phyloP scores from a whole-genome alignment of 306 rosid species.

The Cicer pinnatifidum region DNA sequence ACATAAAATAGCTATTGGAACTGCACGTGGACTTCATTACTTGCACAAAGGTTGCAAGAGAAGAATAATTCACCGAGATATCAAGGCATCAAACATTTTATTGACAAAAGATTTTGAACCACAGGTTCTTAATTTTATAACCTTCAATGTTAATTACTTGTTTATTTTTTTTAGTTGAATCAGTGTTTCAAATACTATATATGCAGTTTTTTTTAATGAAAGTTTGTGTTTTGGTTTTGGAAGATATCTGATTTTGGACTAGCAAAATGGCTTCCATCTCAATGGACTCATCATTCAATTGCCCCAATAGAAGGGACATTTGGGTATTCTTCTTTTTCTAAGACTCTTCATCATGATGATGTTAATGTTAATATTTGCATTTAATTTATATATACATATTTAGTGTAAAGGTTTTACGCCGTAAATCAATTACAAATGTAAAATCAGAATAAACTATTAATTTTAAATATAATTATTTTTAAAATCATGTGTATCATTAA shows the following conservation, averaged over 20 bases:
- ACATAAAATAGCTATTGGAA: constrained; percentile 77
- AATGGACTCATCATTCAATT: constrained; percentile 96
- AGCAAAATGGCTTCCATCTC: constrained; percentile 98
- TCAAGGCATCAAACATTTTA: constrained; percentile 78
- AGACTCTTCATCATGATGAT: background rate
- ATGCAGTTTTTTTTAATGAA: background rate
- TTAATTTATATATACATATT: background rate
- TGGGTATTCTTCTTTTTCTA: constrained; percentile 60
- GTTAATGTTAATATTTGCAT: background rate
- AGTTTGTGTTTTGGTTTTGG: constrained; percentile 7
- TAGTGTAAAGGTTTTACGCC: no score
- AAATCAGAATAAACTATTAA: no score
- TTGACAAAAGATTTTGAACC: constrained; percentile 83
- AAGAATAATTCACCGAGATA: constrained; percentile 90
- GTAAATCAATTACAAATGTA: no score
- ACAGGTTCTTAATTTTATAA: constrained; percentile 51
- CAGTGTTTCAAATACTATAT: background rate
- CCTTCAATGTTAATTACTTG: background rate
- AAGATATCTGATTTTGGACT: constrained; percentile 98
- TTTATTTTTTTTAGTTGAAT: background rate
- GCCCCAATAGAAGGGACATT: constrained; percentile 98
- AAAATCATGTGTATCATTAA: no score
- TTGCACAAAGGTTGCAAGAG: constrained; percentile 93
- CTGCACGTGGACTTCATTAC: constrained; percentile 83
- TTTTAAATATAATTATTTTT: no score